phyloP scores from a whole-genome alignment of 768 basidiomycete genomes.

The Mycena rebaudengoi region DNA sequence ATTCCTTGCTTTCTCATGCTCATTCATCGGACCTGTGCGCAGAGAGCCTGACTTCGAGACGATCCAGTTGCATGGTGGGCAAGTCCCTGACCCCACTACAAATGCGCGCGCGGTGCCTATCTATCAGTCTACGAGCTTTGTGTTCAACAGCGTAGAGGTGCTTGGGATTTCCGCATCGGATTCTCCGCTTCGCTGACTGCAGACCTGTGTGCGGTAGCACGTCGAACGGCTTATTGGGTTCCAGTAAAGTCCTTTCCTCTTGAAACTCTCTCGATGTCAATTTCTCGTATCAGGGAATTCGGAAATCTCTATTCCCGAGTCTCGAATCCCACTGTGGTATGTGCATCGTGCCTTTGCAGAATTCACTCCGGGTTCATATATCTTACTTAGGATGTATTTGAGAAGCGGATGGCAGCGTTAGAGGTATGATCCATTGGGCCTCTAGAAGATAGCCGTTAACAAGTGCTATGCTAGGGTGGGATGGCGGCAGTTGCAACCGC shows the following conservation, averaged over 20 bases:
- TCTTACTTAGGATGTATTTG: slow-evolving; percentile 62
- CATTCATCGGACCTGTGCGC: background rate
- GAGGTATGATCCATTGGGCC: too few relatives aligned
- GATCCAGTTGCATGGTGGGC: slow-evolving; percentile 69
- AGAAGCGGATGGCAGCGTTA: slow-evolving; percentile 69
- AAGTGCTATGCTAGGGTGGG: too few relatives aligned
- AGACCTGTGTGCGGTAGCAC: background rate
- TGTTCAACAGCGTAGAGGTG: slow-evolving; percentile 64
- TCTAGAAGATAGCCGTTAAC: too few relatives aligned
- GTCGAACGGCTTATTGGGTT: background rate
- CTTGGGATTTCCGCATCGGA: too few relatives aligned
- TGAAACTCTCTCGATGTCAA: background rate
- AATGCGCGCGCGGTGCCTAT: slow-evolving; percentile 73
- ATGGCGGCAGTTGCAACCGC: slow-evolving; percentile 64
- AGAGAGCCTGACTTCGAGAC: slow-evolving; percentile 67
- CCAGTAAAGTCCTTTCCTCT: background rate
- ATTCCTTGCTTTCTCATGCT: slow-evolving; percentile 33
- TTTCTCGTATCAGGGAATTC: slow-evolving; percentile 35
- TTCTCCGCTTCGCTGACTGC: background rate
- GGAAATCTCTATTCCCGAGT: slow-evolving; percentile 67
- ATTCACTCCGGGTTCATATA: background rate
- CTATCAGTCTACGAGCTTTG: slow-evolving; percentile 63
- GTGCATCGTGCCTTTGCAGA: slow-evolving; percentile 27
- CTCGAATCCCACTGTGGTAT: slow-evolving; percentile 63
- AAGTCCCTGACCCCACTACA: slow-evolving; percentile 58